A percentile compares a stretch with the other conserved stretches of the same genome.
Conservation (phyloP, 1,284 basidiomycete genomes). For the Abortiporus biennis region DNA sequence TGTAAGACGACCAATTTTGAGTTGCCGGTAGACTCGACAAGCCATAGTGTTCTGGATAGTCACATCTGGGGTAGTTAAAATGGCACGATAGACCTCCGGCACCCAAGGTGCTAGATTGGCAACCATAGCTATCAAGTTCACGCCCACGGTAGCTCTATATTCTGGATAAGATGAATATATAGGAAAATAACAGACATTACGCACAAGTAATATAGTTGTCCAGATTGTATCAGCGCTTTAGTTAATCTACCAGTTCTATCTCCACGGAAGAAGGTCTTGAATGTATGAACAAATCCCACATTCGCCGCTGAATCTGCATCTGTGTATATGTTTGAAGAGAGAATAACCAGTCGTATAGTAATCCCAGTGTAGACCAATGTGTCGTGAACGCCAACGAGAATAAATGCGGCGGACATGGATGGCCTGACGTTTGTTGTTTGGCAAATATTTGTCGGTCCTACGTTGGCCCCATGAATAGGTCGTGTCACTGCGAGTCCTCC, state of each 20-base stretch:
- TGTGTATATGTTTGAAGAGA: too few species aligned
- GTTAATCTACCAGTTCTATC: background rate
- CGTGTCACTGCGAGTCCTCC: background rate
- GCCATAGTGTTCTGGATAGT: conserved; percentile 6
- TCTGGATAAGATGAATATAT: too few species aligned
- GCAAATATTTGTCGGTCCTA: background rate
- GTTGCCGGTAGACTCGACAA: conserved; percentile 5
- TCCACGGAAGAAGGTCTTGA: background rate
- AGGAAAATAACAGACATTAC: too few species aligned
- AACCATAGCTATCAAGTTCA: conserved; percentile 2
- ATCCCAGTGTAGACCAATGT: background rate
- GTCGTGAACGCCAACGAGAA: background rate
- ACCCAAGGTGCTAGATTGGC: conserved; percentile 2
- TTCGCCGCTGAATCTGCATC: background rate
- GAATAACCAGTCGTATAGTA: background rate
- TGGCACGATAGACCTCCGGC: conserved; percentile 2
- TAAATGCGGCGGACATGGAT: background rate
- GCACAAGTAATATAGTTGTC: background rate
- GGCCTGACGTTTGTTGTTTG: background rate
- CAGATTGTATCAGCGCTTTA: background rate
- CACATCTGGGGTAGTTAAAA: conserved; percentile 4
- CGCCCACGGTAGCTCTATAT: conserved; percentile 5
- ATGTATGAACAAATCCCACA: too few species aligned
- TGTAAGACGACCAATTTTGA: conserved; percentile 5
- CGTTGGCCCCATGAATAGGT: background rate